A percentile compares a stretch with the other conserved stretches of the same genome.
Evolutionary conservation across 148 eudicot genomes (phyloP).

Genomic region (Persicaria maculosa): DNA sequence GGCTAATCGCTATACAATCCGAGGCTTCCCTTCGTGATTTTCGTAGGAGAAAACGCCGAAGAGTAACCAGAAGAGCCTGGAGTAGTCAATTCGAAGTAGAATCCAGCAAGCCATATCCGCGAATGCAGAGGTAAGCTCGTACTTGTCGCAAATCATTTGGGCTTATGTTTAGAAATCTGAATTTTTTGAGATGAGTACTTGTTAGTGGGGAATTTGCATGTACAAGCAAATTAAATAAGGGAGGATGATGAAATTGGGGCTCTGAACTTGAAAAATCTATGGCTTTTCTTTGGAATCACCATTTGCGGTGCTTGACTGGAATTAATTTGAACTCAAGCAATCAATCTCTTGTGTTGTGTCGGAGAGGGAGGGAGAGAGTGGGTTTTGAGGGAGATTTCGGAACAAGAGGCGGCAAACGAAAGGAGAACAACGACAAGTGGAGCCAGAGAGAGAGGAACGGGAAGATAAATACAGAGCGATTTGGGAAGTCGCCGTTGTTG

Average conservation of each 20-base stretch:
- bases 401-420: too few relatives aligned
- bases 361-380: too few relatives aligned
- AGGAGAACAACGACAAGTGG: too few relatives aligned
- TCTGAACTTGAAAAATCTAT: conserved; percentile 9
- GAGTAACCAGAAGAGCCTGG: conserved; percentile 69
- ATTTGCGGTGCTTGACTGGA: not conserved
- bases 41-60: conserved; percentile 77
- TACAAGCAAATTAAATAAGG: not conserved
- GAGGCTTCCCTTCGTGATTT: conserved; percentile 72
- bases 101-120: conserved; percentile 59
- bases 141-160: not conserved
- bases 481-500: too few relatives aligned
- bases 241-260: not conserved
- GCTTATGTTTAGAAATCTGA: too few relatives aligned
- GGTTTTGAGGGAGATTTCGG: too few relatives aligned
- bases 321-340: too few relatives aligned
- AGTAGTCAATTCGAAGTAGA: conserved; percentile 68
- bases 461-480: too few relatives aligned
- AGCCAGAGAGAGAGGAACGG: too few relatives aligned
- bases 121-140: not conserved
- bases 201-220: not conserved
- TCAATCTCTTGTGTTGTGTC: too few relatives aligned
- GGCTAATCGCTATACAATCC: conserved; percentile 42
- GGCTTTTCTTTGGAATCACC: not conserved
- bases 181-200: not conserved